A percentile compares a stretch with the other conserved stretches of the same genome.
These are phyloP conservation scores for Colletotrichum euphorbiae DNA, from an alignment of 2,329 filamentous ascomycete species.

Conservation along the genomic window DNA sequence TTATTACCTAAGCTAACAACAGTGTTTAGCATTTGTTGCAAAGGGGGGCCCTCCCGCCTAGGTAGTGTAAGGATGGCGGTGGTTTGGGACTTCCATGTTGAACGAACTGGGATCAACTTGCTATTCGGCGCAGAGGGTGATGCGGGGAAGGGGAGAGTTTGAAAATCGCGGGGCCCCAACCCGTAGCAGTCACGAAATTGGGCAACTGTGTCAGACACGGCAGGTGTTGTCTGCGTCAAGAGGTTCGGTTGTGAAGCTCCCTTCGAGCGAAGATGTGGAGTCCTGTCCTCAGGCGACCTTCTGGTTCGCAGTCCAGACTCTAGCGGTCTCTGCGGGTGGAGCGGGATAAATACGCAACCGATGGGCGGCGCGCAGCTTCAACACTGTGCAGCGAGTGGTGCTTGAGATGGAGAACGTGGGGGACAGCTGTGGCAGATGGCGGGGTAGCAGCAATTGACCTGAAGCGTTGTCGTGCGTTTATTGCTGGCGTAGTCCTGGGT, in stretches of 20 bases:
- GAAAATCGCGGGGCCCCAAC: constrained; percentile 35
- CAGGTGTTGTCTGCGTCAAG: constrained; percentile 24
- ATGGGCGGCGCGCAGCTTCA: background rate
- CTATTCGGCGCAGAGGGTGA: constrained; percentile 28
- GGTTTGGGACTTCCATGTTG: constrained; percentile 14
- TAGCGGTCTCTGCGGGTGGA: constrained; percentile 10
- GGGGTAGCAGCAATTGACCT: background rate
- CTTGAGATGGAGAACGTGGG: constrained; percentile 19
- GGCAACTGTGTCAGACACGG: constrained; percentile 19
- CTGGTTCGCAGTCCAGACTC: constrained; percentile 7
- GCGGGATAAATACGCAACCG: constrained; percentile 15
- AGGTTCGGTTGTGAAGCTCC: constrained; percentile 27
- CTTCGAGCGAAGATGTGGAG: constrained; percentile 40
- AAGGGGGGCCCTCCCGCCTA: too few relatives aligned
- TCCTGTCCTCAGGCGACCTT: background rate
- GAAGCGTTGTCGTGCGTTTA: background rate
- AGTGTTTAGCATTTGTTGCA: too few relatives aligned
- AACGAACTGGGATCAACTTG: constrained; percentile 17
- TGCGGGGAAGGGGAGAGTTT: constrained; percentile 35
- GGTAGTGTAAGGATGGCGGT: constrained; percentile 1
- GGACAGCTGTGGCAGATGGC: constrained; percentile 2
- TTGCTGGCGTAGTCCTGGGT: constrained; percentile 1
- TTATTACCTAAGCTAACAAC: too few relatives aligned
- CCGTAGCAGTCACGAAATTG: constrained; percentile 15
- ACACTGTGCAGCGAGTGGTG: constrained; percentile 10